phyloP scores from a whole-genome alignment of 129 eudicot species.

The Pseudognaphalium luteoalbum region DNA sequence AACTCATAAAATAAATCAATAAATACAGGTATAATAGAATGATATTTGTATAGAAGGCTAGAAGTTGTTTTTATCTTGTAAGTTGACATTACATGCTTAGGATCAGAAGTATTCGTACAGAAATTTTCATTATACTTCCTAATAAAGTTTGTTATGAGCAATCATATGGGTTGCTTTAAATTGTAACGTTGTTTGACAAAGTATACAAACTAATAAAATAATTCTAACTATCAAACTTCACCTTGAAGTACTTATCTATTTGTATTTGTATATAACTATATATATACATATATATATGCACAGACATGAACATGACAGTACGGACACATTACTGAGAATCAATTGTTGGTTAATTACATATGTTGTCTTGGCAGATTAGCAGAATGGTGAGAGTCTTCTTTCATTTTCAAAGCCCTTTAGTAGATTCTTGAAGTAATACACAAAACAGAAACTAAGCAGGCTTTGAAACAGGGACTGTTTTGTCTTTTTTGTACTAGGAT shows the following conservation, averaged over 20 bases:
- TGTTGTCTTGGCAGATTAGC: conserved; percentile 28
- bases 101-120: not conserved
- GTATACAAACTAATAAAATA: conserved; percentile 12
- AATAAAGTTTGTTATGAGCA: not conserved
- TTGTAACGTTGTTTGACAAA: conserved; percentile 4
- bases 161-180: conserved; percentile 18
- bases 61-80: not conserved
- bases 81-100: conserved; percentile 3
- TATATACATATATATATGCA: not conserved
- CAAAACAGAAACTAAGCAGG: conserved; percentile 21
- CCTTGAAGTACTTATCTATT: conserved; percentile 28
- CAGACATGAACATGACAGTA: conserved; percentile 31
- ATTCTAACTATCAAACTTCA: conserved; percentile 19
- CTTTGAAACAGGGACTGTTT: conserved; percentile 22
- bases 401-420: conserved; percentile 34
- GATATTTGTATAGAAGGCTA: not conserved
- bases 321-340: conserved; percentile 26
- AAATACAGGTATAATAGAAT: not conserved
- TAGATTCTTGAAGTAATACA: conserved; percentile 27
- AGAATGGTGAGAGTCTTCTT: conserved; percentile 40
- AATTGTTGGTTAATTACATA: conserved; percentile 26
- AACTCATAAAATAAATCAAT: no score
- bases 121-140: not conserved
- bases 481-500: conserved; percentile 17
- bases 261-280: not conserved